Evolutionary conservation across 2,329 filamentous ascomycete species (phyloP), one percentile per base, ranked within the genome.

Genomic region (Lomentospora prolificans): DNA sequence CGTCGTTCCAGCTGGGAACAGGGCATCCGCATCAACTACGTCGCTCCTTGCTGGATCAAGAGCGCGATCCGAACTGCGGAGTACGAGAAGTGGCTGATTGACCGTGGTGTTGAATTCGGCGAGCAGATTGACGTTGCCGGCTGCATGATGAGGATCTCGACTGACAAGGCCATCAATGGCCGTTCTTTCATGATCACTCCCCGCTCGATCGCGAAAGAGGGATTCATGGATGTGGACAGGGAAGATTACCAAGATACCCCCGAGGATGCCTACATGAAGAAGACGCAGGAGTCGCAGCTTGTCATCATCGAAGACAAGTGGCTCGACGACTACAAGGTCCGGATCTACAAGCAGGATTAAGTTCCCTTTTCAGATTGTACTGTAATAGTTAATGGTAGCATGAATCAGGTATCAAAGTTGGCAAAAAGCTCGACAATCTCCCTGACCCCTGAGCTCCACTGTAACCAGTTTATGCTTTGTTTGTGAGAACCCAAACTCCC

Each of bases 1-100:
- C 62, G 74, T 3, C 64, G 66, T 6, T 71, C 65, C 5, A 65
- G 64, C 14, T 69, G 67, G 58, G 67, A 70, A 58, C 71, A 77
- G 55, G 67, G 66, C 5, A 74, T 77, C 36, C 66, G 76, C 0
- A 72, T 78, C 50, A 75, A 73, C 55, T 70, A 75, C 41, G 71
- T 75, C 1, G 72, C 72, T 0, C 73, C 73, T 7, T 75, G 72
- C 63, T 75, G 67, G 60, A 68, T 69, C 55, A 65, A 64, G 57
- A 68, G 66, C 36, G 67, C 66, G 6, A 69, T 69, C 14, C 61
- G 65, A 10, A 71, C 67, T 2, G 66, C 67, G 14, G 69, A 74
- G 56, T 71, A 72, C 24, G 71, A 73, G 54, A 67, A 68, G 33
- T 72, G 69, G 67, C 60, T 74, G 2, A 55, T 69, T 0, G 66